phyloP scores from a whole-genome alignment of 495 filamentous ascomycete genomes.

The Aspergillus cavernicola region DNA sequence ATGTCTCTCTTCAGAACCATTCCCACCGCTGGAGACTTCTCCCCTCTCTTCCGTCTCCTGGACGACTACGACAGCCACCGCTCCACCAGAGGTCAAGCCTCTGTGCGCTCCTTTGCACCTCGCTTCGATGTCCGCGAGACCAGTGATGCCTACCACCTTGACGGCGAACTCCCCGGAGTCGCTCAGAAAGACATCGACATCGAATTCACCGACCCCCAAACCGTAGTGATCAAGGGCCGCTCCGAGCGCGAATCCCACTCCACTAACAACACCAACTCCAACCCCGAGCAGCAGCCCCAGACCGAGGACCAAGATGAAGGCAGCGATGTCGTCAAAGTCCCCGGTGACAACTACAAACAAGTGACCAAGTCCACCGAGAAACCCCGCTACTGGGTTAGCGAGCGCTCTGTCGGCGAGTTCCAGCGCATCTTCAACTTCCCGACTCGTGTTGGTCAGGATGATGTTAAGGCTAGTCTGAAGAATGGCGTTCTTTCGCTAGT shows the following conservation, averaged over 20 bases:
- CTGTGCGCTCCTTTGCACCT: constrained; percentile 56
- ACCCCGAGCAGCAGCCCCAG: neutral
- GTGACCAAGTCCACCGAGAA: constrained; percentile 21
- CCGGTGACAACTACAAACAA: constrained; percentile 13
- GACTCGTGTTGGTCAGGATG: constrained; percentile 68
- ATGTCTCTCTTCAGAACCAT: constrained; percentile 42
- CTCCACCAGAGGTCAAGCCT: constrained; percentile 18
- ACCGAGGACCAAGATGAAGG: constrained; percentile 15
- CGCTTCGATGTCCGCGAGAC: constrained; percentile 81
- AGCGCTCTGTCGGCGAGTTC: constrained; percentile 83
- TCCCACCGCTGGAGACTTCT: constrained; percentile 33
- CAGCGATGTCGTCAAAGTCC: constrained; percentile 8
- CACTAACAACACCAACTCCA: constrained; percentile 47
- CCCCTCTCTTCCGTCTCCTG: constrained; percentile 44
- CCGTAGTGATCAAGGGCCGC: constrained; percentile 70
- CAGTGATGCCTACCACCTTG: constrained; percentile 68
- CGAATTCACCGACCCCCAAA: constrained; percentile 80
- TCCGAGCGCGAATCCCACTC: constrained; percentile 43
- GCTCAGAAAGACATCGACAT: constrained; percentile 75
- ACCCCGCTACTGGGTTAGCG: constrained; percentile 74
- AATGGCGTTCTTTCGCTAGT: constrained; percentile 72
- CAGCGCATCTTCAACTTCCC: constrained; percentile 80
- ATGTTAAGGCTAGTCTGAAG: constrained; percentile 71
- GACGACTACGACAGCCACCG: constrained; percentile 46
- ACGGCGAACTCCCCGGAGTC: constrained; percentile 86